Percentiles rank a stretch among this genome's conserved stretches.
Evolutionary conservation across 1,139 yeast species (phyloP).

Genomic region (Hansenula lynferdii): DNA sequence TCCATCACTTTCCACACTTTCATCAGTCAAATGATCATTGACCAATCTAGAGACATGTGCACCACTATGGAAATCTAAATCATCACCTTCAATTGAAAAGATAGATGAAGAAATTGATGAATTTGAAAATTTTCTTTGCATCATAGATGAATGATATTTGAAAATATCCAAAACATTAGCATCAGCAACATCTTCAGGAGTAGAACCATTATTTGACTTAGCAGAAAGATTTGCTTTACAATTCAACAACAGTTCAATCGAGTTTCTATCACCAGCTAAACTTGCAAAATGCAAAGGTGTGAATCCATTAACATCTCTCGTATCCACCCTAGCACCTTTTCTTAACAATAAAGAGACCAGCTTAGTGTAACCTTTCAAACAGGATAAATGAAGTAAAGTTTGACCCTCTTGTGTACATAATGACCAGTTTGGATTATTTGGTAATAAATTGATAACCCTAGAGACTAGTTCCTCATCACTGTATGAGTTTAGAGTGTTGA

Average conservation of each 20-base stretch:
- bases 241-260: slow-evolving; percentile 39
- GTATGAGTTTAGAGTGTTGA: slow-evolving; percentile 3
- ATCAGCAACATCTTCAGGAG: slow-evolving; percentile 53
- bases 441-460: slow-evolving; percentile 55
- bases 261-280: slow-evolving; percentile 51
- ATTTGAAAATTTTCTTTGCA: slow-evolving; percentile 20
- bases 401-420: slow-evolving; percentile 80
- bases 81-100: slow-evolving; percentile 25
- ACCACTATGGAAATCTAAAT: slow-evolving; percentile 17
- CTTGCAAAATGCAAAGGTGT: slow-evolving; percentile 89
- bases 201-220: slow-evolving; percentile 50
- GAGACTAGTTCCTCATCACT: slow-evolving; percentile 54
- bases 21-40: slow-evolving; percentile 15
- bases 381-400: slow-evolving; percentile 79
- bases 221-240: slow-evolving; percentile 62
- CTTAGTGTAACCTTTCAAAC: slow-evolving; percentile 63
- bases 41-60: slow-evolving; percentile 22
- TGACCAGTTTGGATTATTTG: slow-evolving; percentile 65
- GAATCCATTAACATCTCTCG: slow-evolving; percentile 72
- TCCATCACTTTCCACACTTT: slow-evolving; percentile 12
- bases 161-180: slow-evolving; percentile 53
- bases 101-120: slow-evolving; percentile 22
- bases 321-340: slow-evolving; percentile 77
- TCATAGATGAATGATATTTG: slow-evolving; percentile 22
- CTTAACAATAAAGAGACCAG: slow-evolving; percentile 61